These are phyloP conservation scores for Cercospora sesami DNA, from an alignment of 2,329 filamentous ascomycete species.

Conservation along the genomic window DNA sequence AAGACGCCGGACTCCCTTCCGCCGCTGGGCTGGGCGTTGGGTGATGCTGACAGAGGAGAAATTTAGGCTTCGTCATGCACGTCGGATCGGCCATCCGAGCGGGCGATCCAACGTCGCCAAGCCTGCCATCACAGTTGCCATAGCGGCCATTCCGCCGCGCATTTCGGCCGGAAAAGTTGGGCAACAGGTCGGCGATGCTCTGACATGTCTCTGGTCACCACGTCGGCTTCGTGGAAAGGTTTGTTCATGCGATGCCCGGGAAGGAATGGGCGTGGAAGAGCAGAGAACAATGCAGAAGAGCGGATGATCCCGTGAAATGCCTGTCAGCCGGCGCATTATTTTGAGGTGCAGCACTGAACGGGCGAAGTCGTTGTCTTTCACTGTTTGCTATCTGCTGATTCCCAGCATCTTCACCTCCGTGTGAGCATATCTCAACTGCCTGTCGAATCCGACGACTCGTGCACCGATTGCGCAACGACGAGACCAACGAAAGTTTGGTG, in stretches of 20 bases:
- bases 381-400: not conserved
- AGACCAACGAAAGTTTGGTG: constrained; percentile 1
- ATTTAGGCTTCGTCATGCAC: constrained; percentile 5
- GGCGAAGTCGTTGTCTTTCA: not conserved
- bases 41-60: not conserved
- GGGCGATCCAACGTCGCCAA: constrained; percentile 10
- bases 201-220: not conserved
- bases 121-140: constrained; percentile 17
- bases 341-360: constrained; percentile 5
- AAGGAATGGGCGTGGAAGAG: constrained; percentile 13
- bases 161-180: not conserved
- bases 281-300: constrained; percentile 3
- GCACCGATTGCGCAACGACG: constrained; percentile 4
- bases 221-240: not conserved
- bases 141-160: not conserved
- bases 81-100: not conserved
- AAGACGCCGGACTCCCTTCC: not conserved
- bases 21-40: not conserved
- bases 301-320: not conserved
- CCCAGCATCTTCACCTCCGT: not conserved
- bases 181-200: not conserved
- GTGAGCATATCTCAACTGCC: not conserved
- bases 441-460: not conserved
- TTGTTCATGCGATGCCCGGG: not conserved
- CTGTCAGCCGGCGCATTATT: constrained; percentile 7